Percentiles rank a stretch among this genome's conserved stretches.
Evolutionary conservation across 805 yeast species (phyloP).

Genomic region (Metschnikowia borealis): DNA sequence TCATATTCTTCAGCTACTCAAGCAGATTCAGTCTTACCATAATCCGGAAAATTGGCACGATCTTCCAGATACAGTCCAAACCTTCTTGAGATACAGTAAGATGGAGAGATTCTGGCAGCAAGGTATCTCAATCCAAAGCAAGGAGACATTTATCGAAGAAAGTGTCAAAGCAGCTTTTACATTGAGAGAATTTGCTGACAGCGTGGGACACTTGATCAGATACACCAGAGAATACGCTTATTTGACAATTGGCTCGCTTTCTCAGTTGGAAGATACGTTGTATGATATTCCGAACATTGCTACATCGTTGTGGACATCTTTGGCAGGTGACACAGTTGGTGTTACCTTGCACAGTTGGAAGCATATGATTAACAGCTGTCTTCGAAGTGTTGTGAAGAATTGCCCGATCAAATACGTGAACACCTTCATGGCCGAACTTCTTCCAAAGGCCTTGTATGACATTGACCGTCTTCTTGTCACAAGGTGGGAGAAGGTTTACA

Average conservation of each 20-base stretch:
- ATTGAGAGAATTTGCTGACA: slow-evolving; percentile 92
- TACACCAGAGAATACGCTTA: slow-evolving; percentile 96
- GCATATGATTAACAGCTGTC: slow-evolving; percentile 86
- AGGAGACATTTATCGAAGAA: slow-evolving; percentile 91
- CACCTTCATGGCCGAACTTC: slow-evolving; percentile 67
- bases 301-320: slow-evolving; percentile 70
- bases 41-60: slow-evolving; percentile 89
- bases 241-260: slow-evolving; percentile 81
- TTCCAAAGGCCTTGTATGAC: slow-evolving; percentile 72
- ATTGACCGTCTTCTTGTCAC: slow-evolving; percentile 69
- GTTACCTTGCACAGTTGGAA: slow-evolving; percentile 95
- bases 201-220: slow-evolving; percentile 92
- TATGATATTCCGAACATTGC: slow-evolving; percentile 86
- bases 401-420: slow-evolving; percentile 74
- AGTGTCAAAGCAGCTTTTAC: slow-evolving; percentile 92
- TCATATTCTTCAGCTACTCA: slow-evolving; percentile 77
- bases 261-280: slow-evolving; percentile 84
- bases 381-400: slow-evolving; percentile 80
- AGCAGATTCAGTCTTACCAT: slow-evolving; percentile 92
- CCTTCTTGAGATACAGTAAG: slow-evolving; percentile 85
- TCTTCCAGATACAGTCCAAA: slow-evolving; percentile 83
- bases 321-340: slow-evolving; percentile 81
- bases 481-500: slow-evolving; percentile 70
- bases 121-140: slow-evolving; percentile 90
- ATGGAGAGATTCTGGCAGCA: slow-evolving; percentile 98